Conservation (phyloP, 106 monocot genomes). For the Apostasia ramifera region DNA sequence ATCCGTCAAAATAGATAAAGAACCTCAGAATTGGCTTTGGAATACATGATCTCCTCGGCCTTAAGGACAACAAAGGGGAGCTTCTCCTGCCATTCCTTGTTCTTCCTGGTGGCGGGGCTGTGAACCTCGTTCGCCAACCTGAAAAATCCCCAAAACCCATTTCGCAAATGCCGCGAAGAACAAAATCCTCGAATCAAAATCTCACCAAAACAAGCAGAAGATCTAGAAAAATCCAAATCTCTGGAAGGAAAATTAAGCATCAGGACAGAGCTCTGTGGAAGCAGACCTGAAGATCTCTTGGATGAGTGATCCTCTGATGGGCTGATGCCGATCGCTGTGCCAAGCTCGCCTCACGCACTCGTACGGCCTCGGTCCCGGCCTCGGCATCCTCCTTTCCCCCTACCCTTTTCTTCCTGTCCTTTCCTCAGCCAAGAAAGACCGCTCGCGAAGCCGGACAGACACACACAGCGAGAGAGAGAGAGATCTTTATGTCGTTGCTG, state of each 20-base stretch:
- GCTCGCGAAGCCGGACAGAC: neutral
- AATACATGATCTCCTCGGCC: conserved; percentile 93
- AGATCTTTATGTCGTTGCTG: neutral
- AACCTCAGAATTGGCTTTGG: conserved; percentile 92
- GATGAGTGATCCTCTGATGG: conserved; percentile 75
- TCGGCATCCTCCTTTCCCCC: conserved; percentile 36
- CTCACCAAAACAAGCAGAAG: neutral
- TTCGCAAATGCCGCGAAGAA: neutral
- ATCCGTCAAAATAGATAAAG: neutral
- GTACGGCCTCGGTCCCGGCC: conserved; percentile 84
- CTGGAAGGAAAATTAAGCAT: neutral
- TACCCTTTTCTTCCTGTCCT: neutral
- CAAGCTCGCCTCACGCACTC: conserved; percentile 88
- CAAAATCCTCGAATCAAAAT: neutral
- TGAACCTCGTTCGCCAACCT: conserved; percentile 79
- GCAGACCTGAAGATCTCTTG: conserved; percentile 79
- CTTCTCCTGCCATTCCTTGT: conserved; percentile 92
- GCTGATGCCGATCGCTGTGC: conserved; percentile 91
- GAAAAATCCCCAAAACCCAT: conserved; percentile 1
- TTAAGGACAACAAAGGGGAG: conserved; percentile 74
- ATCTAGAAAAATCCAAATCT: neutral
- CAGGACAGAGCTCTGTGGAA: neutral
- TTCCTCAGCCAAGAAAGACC: no score
- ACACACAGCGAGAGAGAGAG: neutral
- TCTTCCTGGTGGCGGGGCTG: conserved; percentile 48